Percentiles rank a stretch among this genome's conserved stretches.
Evolutionary conservation across 2,329 filamentous ascomycete genomes (phyloP).

Genomic region (Cordyceps farinosa): DNA sequence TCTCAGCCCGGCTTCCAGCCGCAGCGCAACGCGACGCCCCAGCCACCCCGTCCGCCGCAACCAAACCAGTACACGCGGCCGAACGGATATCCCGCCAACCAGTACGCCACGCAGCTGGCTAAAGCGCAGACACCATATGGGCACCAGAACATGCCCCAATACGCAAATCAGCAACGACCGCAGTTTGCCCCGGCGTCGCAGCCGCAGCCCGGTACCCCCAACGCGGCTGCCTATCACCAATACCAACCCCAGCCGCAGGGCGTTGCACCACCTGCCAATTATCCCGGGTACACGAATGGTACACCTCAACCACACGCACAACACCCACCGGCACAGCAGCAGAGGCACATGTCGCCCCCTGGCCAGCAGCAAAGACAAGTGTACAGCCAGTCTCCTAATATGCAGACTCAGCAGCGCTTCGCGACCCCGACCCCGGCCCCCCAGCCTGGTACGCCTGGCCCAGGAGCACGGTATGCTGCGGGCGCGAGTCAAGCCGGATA

Average conservation of each 20-base stretch:
- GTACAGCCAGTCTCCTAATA: conserved; percentile 39
- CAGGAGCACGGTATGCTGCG: conserved; percentile 7
- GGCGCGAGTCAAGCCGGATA: conserved; percentile 12
- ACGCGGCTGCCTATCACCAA: conserved; percentile 30
- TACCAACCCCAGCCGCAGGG: conserved; percentile 37
- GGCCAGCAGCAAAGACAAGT: conserved; percentile 30
- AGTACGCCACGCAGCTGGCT: conserved; percentile 47
- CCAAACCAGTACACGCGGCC: conserved; percentile 48
- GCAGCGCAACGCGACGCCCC: conserved; percentile 34
- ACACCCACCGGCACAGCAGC: conserved; percentile 30
- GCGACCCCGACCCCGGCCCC: conserved; percentile 29
- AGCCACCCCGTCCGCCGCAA: conserved; percentile 36
- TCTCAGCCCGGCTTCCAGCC: conserved; percentile 26
- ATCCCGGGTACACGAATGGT: conserved; percentile 42
- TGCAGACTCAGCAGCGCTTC: conserved; percentile 34
- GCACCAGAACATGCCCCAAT: conserved; percentile 48
- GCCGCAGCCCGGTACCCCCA: conserved; percentile 39
- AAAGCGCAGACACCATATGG: conserved; percentile 52
- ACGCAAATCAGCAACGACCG: conserved; percentile 44
- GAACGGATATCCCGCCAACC: conserved; percentile 42
- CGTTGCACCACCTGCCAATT: conserved; percentile 36
- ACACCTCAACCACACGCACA: conserved; percentile 22
- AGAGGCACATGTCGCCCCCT: conserved; percentile 44
- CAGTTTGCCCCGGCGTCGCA: conserved; percentile 39
- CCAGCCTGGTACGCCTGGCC: conserved; percentile 20